Conservation (phyloP, 495 filamentous ascomycete genomes). For the Jackrogersella minutella region DNA sequence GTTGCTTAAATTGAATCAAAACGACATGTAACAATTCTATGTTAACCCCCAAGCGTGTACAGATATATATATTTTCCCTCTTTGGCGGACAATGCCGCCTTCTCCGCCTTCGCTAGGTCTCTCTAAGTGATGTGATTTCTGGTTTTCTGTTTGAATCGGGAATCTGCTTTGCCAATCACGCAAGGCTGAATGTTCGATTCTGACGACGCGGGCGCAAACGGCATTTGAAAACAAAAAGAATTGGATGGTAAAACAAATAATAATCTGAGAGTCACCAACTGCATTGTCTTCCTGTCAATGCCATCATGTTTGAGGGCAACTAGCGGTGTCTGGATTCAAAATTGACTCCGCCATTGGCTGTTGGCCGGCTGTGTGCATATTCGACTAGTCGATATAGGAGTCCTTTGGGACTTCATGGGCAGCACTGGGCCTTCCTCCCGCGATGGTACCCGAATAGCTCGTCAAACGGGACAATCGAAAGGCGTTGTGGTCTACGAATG, state of each 20-base stretch:
- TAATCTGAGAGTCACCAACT: not conserved
- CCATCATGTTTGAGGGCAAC: not conserved
- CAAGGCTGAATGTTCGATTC: not conserved
- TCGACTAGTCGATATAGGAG: conserved; percentile 12
- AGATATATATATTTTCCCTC: not conserved
- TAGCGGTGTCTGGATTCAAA: conserved; percentile 5
- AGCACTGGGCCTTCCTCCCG: not conserved
- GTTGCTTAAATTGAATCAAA: not conserved
- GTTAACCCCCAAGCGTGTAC: not conserved
- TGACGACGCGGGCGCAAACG: not conserved
- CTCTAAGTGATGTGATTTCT: not conserved
- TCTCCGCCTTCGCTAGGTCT: not conserved
- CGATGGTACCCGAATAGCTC: not conserved
- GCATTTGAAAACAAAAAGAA: conserved; percentile 13
- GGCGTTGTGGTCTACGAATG: not conserved
- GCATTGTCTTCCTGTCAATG: not conserved
- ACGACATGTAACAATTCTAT: conserved; percentile 26
- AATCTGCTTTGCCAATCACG: conserved; percentile 21
- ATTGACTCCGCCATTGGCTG: conserved; percentile 6
- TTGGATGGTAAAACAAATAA: not conserved
- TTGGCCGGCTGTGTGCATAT: not conserved
- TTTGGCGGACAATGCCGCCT: not conserved
- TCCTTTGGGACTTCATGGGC: conserved; percentile 16
- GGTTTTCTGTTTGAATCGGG: not conserved
- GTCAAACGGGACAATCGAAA: not conserved